Base-by-base conservation (phyloP, 495 filamentous ascomycete species). In the Trichodelitschia bisporula region DNA sequence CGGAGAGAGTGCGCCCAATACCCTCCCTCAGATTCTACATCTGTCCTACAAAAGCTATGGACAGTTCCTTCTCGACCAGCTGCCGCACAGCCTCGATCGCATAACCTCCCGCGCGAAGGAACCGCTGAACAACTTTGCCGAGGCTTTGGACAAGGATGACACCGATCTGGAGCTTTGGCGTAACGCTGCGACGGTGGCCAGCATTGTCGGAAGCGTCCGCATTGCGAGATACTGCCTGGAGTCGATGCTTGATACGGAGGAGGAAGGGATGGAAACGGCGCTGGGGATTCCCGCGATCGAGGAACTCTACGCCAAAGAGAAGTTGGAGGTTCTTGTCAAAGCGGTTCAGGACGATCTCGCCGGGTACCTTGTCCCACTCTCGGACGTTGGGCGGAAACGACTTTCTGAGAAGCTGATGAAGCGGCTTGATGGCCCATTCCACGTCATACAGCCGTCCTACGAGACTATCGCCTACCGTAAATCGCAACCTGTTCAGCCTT, bases 91-190 rank as follows among this genome's bases (percentile, higher is more conserved):
- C 28, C 51, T 86, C 9, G 65, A 62, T 13, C 16, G 39, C 16
- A 32, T 45, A 30, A 34, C 40, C 3, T 20, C 12, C 6, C 19
- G 46, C 53, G 47, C 61, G 12, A 42, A 47, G 20, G 43, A 38
- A 34, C 60, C 64, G 5, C 47, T 91, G 3, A 47, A 59, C 24
- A 61, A 66, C 18, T 86, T 86, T 36, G 46, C 66, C 13, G 59
- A 74, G 12, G 79, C 86, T 1, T 57, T 95, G 15, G 79, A 83
- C 38, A 72, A 75, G 25, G 86, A 97, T 45, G 78, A 90, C 23
- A 75, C 80, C 2, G 89, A 97, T 48, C 59, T 86, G 18, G 83
- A 91, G 40, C 58, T 95, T n/a, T 97, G 86, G 86, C 61, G 86
- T 36, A 67, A 77, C 33, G 65, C 77, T 15, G 74, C 86, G 4